Percentiles rank a stretch among this genome's conserved stretches.
Conservation (phyloP, 176 grass and related monocot genomes). For the Thalia dealbata region DNA sequence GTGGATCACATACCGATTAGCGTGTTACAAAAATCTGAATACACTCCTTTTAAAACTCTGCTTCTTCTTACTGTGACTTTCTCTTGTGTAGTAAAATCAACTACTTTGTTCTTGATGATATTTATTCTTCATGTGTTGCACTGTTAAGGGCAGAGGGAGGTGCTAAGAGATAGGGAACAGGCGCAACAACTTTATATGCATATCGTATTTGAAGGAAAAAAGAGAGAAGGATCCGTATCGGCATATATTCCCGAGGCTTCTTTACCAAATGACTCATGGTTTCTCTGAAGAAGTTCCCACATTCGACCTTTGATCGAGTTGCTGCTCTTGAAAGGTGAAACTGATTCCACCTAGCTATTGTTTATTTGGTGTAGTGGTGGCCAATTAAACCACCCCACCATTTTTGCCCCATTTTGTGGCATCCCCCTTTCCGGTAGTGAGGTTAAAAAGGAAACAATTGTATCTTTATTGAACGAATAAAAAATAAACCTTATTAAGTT, state of each 20-base stretch:
- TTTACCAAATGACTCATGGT: conserved; percentile 55
- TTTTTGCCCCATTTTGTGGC: neutral
- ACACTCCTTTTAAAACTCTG: too few species aligned
- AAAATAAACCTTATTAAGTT: too few species aligned
- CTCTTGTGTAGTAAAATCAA: neutral
- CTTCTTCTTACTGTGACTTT: too few species aligned
- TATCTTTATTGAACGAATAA: neutral
- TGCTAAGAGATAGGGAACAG: conserved; percentile 46
- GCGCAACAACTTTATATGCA: conserved; percentile 51
- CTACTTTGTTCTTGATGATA: neutral
- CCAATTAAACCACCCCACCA: neutral
- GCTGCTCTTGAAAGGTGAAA: neutral
- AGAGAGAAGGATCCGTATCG: conserved; percentile 80
- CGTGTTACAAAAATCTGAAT: too few species aligned
- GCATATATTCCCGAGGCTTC: conserved; percentile 55
- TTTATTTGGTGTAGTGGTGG: neutral
- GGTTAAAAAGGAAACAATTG: neutral
- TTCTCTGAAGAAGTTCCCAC: conserved; percentile 56
- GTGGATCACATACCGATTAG: too few species aligned
- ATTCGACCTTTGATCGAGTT: conserved; percentile 49
- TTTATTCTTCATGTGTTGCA: neutral
- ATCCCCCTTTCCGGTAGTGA: neutral
- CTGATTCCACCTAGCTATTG: neutral
- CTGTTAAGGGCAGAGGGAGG: conserved; percentile 55
- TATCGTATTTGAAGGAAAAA: conserved; percentile 71